Evolutionary conservation across 2,329 filamentous ascomycete genomes (phyloP).

Genomic region (Grosmannia penicillata): DNA sequence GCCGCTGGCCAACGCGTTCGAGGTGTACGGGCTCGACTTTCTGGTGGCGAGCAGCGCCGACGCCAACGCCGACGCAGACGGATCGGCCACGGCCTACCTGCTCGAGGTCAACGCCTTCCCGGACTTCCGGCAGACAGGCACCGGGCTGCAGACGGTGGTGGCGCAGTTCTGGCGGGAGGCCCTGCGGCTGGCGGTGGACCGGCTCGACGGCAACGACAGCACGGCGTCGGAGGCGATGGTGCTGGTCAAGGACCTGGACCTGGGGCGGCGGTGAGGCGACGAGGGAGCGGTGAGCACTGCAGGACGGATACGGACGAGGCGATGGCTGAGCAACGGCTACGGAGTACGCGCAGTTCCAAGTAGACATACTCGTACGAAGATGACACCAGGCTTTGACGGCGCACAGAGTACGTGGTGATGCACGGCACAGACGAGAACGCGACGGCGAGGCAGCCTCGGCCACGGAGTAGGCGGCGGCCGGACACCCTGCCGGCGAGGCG

Average conservation of each 20-base stretch:
- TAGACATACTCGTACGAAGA: too few relatives aligned
- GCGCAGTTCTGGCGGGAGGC: slow-evolving; percentile 63
- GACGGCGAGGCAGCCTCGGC: too few relatives aligned
- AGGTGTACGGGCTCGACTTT: slow-evolving; percentile 86
- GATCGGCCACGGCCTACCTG: slow-evolving; percentile 47
- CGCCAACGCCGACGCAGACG: slow-evolving; percentile 1
- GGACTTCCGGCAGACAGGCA: slow-evolving; percentile 85
- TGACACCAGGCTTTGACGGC: too few relatives aligned
- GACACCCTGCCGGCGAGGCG: too few relatives aligned
- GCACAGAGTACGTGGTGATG: too few relatives aligned
- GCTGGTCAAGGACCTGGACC: slow-evolving; percentile 34
- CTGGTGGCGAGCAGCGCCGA: slow-evolving; percentile 56
- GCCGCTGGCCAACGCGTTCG: slow-evolving; percentile 74
- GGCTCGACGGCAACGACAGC: slow-evolving; percentile 30
- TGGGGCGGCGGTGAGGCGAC: slow-evolving; percentile 26
- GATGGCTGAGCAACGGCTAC: too few relatives aligned
- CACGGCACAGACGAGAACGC: too few relatives aligned
- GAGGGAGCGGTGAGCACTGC: too few relatives aligned
- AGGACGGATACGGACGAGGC: too few relatives aligned
- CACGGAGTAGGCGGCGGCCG: too few relatives aligned
- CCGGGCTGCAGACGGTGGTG: slow-evolving; percentile 56
- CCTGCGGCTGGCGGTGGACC: slow-evolving; percentile 46
- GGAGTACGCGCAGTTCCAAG: too few relatives aligned
- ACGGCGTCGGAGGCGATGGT: slow-evolving; percentile 21
- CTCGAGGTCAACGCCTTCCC: slow-evolving; percentile 94